These are phyloP conservation scores for Azolla pinnata DNA, from an alignment of 75 land plant genomes.

Conservation along the genomic window DNA sequence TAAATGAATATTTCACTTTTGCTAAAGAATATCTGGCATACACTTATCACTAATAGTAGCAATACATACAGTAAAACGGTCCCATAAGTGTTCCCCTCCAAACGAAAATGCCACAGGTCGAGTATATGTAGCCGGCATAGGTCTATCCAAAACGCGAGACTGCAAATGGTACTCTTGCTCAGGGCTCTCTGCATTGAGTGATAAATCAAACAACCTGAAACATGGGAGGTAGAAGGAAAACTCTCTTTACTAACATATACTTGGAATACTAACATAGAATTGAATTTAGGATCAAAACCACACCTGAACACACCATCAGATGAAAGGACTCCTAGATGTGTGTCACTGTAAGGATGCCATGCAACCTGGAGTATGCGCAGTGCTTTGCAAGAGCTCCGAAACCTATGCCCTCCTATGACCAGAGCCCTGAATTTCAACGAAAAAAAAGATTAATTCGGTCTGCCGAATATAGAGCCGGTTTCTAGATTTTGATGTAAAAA, in stretches of 20 bases:
- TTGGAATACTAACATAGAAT: too few species aligned
- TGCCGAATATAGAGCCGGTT: too few species aligned
- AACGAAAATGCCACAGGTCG: conserved; percentile 88
- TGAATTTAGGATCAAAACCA: not conserved
- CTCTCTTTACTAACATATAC: too few species aligned
- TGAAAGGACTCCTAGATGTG: conserved; percentile 85
- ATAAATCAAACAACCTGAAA: conserved; percentile 78
- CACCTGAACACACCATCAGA: conserved; percentile 96
- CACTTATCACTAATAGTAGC: too few species aligned
- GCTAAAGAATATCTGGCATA: not conserved
- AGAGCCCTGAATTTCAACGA: conserved; percentile 77
- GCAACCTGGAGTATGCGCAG: conserved; percentile 59
- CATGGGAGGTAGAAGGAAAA: too few species aligned
- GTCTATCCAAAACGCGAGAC: conserved; percentile 37
- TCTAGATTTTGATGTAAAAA: too few species aligned
- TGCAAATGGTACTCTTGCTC: conserved; percentile 97
- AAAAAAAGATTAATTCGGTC: not conserved
- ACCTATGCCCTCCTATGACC: conserved; percentile 44
- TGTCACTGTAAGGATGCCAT: conserved; percentile 93
- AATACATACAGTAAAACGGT: conserved; percentile 76
- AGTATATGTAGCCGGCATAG: conserved; percentile 39
- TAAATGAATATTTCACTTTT: not conserved
- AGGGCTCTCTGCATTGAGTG: conserved; percentile 46
- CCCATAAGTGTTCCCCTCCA: conserved; percentile 98
- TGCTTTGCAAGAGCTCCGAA: conserved; percentile 20